phyloP scores from a whole-genome alignment of 768 basidiomycete genomes.

The Stropharia rugosoannulata region DNA sequence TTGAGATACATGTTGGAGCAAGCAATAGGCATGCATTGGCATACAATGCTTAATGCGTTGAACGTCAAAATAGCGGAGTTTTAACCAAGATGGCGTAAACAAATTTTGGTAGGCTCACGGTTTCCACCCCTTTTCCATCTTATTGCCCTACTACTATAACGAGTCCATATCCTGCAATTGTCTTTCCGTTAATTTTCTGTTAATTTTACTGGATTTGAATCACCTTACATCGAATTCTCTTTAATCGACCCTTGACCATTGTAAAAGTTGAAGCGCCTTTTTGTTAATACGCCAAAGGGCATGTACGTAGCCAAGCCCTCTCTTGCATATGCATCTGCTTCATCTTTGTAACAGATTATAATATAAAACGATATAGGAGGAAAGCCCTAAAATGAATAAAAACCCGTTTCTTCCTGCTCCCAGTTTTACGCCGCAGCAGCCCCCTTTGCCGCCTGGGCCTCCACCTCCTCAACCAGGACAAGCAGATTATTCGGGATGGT shows the following conservation, averaged over 20 bases:
- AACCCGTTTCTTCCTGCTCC: constrained; percentile 78
- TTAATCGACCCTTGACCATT: not conserved
- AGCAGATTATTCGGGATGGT: constrained; percentile 78
- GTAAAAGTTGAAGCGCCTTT: not conserved
- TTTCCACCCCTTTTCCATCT: not conserved
- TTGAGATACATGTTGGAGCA: too few relatives aligned
- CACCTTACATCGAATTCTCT: not conserved
- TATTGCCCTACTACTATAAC: not conserved
- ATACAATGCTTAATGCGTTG: not conserved
- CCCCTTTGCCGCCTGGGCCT: constrained; percentile 79
- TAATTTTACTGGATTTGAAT: not conserved
- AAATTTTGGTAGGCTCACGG: constrained; percentile 10
- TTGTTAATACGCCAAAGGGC: not conserved
- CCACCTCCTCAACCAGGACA: constrained; percentile 67
- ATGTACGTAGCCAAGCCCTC: not conserved
- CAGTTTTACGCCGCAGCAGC: constrained; percentile 67
- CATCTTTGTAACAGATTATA: not conserved
- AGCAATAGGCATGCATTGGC: too few relatives aligned
- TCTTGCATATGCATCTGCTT: not conserved
- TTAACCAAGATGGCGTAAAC: constrained; percentile 13
- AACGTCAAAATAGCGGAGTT: constrained; percentile 22
- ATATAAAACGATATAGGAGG: constrained; percentile 1
- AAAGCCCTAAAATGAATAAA: constrained; percentile 62
- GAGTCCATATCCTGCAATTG: not conserved
- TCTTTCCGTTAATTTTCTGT: constrained; percentile 3